phyloP scores from a whole-genome alignment of 371 early-diverging fungal genomes.

The Gilbertella persicaria region DNA sequence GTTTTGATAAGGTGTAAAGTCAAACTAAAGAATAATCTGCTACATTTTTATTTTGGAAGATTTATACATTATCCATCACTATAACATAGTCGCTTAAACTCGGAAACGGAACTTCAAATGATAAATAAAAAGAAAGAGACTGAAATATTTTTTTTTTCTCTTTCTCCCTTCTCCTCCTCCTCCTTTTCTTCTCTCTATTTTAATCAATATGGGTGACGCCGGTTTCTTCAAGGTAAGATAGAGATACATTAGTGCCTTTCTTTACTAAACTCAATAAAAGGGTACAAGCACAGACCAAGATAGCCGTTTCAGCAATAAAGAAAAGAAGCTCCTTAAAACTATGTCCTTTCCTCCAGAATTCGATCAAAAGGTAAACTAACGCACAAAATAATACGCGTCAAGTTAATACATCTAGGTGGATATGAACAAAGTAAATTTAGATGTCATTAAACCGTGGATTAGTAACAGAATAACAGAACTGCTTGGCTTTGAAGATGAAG shows the following conservation, averaged over 20 bases:
- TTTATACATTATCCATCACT: no score
- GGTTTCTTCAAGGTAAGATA: conserved; percentile 73
- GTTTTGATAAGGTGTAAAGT: no score
- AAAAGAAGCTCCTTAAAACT: conserved; percentile 79
- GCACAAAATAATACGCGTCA: not conserved
- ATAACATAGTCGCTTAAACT: no score
- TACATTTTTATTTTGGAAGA: no score
- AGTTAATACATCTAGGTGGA: conserved; percentile 63
- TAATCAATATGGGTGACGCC: conserved; percentile 69
- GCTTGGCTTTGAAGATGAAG: conserved; percentile 93
- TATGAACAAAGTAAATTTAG: conserved; percentile 86
- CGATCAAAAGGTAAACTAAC: conserved; percentile 68
- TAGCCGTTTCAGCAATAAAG: conserved; percentile 85
- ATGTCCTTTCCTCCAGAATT: conserved; percentile 86
- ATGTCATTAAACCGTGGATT: conserved; percentile 90
- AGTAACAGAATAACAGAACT: conserved; percentile 71
- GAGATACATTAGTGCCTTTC: not conserved
- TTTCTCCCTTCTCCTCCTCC: not conserved
- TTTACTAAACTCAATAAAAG: conserved; percentile 32
- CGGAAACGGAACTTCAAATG: no score
- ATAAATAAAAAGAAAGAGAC: no score
- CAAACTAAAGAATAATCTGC: no score
- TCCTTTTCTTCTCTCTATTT: not conserved
- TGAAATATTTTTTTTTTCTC: not conserved
- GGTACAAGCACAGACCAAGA: conserved; percentile 89